Evolutionary conservation across 2,329 filamentous ascomycete genomes (phyloP), one percentile per base, ranked within the genome.

Genomic region (Microdochium nivale): DNA sequence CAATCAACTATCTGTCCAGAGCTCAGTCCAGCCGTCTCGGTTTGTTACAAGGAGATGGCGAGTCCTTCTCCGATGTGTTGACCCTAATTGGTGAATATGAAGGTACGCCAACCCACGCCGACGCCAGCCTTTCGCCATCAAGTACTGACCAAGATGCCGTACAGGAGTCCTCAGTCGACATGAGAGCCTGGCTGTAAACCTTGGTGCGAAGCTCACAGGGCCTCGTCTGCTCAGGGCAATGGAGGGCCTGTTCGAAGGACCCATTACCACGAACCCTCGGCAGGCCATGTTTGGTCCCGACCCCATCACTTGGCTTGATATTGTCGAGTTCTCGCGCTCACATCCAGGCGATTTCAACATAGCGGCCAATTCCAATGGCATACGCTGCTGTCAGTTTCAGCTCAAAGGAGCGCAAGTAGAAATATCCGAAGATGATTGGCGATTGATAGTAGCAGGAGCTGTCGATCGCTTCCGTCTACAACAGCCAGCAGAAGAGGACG

Each of bases 401-500:
- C 84, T 89, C 56, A 90, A 90, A 63, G 87, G 90, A 54, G 79
- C 85, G 57, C 81, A 87, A 48, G 86, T 95, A 9, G 88, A 95
- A 70, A 92, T 96, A 55, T 84, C 83, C 19, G 89, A 95, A 66
- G 89, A 95, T 65, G 90, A 96, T 64, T 95, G 86, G 76, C 79
- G 90, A 43, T 73, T 95, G 57, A 91, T 95, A 58, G 83, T 84
- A 51, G 91, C 87, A 37, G 89, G 90, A 25, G 87, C 88, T 57
- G 81, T 91, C 11, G 88, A 95, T 66, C 85, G 89, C 63, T 75
- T 78, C 53, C 61, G 61, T 19, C 80, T 90, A 68, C 89, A 90
- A 19, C 83, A 91, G 56, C 88, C 89, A 1, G 84, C 94, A 48
- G 82, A 87, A 53, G 89, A 95, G 63, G 90, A 95, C 62, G 90